A percentile compares a stretch with the other conserved stretches of the same genome.
Conservation (phyloP, 768 basidiomycete species). For the Lentinula sp. region DNA sequence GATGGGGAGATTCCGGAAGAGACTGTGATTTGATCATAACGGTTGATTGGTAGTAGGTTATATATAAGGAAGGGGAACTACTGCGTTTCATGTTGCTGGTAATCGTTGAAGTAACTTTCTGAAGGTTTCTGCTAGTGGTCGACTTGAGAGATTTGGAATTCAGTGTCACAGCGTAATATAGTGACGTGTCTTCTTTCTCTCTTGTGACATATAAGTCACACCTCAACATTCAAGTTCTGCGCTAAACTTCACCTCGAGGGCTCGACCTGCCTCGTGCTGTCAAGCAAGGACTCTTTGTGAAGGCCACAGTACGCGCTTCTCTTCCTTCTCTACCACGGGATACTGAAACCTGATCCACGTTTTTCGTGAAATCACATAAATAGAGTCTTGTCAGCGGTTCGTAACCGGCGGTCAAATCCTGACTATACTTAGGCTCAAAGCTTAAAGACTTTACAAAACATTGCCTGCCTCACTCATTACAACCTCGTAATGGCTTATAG, state of each 20-base stretch:
- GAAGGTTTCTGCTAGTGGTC: not conserved
- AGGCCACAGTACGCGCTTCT: not conserved
- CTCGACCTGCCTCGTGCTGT: not conserved
- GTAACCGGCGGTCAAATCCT: not conserved
- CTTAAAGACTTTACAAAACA: not conserved
- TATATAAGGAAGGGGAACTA: not conserved
- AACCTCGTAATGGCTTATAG: not conserved
- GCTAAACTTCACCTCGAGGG: not conserved
- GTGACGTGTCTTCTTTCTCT: not conserved
- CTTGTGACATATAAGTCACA: no score
- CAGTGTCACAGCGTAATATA: not conserved
- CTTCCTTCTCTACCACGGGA: not conserved
- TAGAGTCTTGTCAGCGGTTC: not conserved
- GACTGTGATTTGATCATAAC: slow-evolving; percentile 7
- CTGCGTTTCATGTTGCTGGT: not conserved
- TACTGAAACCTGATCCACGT: not conserved
- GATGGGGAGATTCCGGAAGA: slow-evolving; percentile 25
- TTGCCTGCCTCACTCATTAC: not conserved
- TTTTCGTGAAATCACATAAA: not conserved
- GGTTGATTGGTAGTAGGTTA: not conserved
- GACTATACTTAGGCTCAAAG: not conserved
- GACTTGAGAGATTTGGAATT: not conserved
- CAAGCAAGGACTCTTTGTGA: not conserved
- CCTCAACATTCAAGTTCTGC: not conserved
- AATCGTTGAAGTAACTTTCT: not conserved